Percentiles rank a stretch among this genome's conserved stretches.
These are phyloP conservation scores for Puccinia horiana DNA, from an alignment of 1,284 basidiomycete genomes.

Conservation along the genomic window DNA sequence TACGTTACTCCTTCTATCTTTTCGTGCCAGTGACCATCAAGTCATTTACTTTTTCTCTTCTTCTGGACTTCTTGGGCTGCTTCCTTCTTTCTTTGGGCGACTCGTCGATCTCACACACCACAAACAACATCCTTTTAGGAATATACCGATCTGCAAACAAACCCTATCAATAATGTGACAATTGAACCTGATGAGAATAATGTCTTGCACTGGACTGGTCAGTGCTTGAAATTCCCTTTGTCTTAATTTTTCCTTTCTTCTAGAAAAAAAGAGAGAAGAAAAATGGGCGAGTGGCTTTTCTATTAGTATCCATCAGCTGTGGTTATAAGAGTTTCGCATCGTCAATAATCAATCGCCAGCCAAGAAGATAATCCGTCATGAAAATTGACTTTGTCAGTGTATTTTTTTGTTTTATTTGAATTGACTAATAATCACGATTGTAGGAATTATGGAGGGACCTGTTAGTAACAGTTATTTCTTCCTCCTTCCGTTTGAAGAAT, in stretches of 20 bases:
- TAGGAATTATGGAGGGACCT: conserved; percentile 44
- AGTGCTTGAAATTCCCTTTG: not conserved
- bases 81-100: not conserved
- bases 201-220: conserved; percentile 48
- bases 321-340: no score
- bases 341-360: no score
- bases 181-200: conserved; percentile 46
- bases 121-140: conserved; percentile 17
- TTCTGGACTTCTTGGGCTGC: not conserved
- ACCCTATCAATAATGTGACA: conserved; percentile 41
- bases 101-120: not conserved
- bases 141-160: conserved; percentile 43
- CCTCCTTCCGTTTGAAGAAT: not conserved
- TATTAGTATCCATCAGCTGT: no score
- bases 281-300: not conserved
- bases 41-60: not conserved
- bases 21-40: not conserved
- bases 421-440: not conserved
- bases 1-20: not conserved
- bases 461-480: conserved; percentile 2
- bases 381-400: not conserved
- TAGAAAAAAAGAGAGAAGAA: not conserved
- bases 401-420: not conserved
- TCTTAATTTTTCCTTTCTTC: not conserved
- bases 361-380: not conserved